Base-by-base conservation (phyloP, 805 yeast genomes). In the Ogataea sp. region DNA sequence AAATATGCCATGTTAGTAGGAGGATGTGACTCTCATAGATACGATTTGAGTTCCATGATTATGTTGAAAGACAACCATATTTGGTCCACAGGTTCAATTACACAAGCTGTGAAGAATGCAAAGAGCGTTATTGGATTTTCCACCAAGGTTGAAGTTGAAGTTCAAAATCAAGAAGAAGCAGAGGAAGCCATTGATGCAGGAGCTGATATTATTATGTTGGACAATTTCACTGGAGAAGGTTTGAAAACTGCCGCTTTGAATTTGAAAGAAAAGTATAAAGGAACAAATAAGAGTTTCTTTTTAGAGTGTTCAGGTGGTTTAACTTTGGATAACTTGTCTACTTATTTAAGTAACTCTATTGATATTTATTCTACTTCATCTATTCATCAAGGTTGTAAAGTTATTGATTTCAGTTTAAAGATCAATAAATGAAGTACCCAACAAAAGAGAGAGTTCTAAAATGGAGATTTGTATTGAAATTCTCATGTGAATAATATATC, bases 21-120 rank as follows among this genome's bases (percentile, higher is more conserved):
- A 25, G 97, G 97, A 3, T 83, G 86, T 40, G 97, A 89, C 56
- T 73, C 93, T 40, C 97, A 89, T 59, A 71, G 97, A 46, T 86
- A 86, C 55, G 97, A 90, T 56, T 73, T 89, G 41, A 80, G 93
- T 34, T 75, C 93, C 2, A 89, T 89, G 97, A 89, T 90, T 2
- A 89, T 90, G 97, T 72, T 89, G 50, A 89, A 89, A 59, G 97
- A 89, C 55, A 89, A 89, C 59, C 97, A 90, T 56, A 73, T 89
- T 31, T 84, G 93, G 78, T 80, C 95, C 4, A 84, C 94, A 2
- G 97, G 97, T 0, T 86, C 95, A 23, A 90, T 89, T 45, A 83
- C 95, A 3, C 65, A 71, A 35, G 97, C 97, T 1, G 90, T 90
- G 7, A 50, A 62, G 26, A 70, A 71, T 43, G 97, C 97, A 1